A percentile compares a stretch with the other conserved stretches of the same genome.
Conservation (phyloP, 768 basidiomycete genomes). For the Serendipita indica region DNA sequence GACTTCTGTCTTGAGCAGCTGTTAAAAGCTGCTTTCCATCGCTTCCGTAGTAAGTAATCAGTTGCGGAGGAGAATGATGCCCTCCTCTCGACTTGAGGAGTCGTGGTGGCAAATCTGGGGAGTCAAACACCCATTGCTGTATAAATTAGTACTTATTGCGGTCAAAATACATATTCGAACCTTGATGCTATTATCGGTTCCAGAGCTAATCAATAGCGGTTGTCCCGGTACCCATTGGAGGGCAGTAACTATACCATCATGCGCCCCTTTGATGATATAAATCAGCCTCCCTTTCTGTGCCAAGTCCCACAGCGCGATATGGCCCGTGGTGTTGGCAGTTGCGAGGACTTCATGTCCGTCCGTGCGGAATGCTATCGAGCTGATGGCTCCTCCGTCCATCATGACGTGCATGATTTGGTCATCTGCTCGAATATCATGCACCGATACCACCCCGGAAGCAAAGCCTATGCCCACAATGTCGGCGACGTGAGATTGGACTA, state of each 20-base stretch:
- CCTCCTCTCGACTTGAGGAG: constrained; percentile 86
- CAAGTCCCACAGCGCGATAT: constrained; percentile 89
- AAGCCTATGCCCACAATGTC: constrained; percentile 93
- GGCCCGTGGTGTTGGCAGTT: constrained; percentile 71
- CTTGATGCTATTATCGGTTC: constrained; percentile 92
- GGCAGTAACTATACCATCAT: constrained; percentile 69
- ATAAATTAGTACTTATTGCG: neutral
- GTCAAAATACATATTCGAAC: constrained; percentile 25
- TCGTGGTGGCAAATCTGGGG: constrained; percentile 70
- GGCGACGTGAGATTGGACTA: constrained; percentile 87
- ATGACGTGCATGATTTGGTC: constrained; percentile 78
- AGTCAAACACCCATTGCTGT: constrained; percentile 97
- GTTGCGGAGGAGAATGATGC: constrained; percentile 78
- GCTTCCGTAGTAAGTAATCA: constrained; percentile 91
- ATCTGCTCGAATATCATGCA: constrained; percentile 83
- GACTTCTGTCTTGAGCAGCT: constrained; percentile 69
- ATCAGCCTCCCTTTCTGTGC: constrained; percentile 66
- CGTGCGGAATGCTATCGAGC: constrained; percentile 69
- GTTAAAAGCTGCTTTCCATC: constrained; percentile 92
- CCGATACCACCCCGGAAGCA: constrained; percentile 68
- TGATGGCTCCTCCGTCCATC: constrained; percentile 75
- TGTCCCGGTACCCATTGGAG: constrained; percentile 91
- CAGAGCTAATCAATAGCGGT: constrained; percentile 75
- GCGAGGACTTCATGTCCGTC: constrained; percentile 84
- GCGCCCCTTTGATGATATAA: constrained; percentile 76